Conservation (phyloP, 2,329 filamentous ascomycete genomes). For the Paecilomyces niveus region DNA sequence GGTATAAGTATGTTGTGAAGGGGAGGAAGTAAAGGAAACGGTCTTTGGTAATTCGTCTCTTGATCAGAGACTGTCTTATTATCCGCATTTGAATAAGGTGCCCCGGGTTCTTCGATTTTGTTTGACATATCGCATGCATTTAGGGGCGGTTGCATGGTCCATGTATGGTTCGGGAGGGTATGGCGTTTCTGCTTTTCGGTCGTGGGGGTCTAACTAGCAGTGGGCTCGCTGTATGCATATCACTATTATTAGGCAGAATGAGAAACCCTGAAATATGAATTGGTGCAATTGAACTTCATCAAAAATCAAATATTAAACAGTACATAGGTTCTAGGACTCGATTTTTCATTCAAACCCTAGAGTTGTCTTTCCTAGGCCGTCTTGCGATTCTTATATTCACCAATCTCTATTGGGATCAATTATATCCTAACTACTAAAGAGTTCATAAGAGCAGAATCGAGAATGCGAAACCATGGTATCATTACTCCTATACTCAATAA, state of each 20-base stretch:
- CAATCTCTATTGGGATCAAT: too few species aligned
- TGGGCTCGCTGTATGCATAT: background rate
- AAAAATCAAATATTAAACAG: too few species aligned
- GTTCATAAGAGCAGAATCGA: background rate
- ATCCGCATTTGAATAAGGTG: background rate
- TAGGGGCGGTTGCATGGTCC: background rate
- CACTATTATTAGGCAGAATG: background rate
- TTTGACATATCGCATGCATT: background rate
- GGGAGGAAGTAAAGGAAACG: background rate
- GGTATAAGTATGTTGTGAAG: constrained; percentile 28
- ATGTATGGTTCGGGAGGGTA: background rate
- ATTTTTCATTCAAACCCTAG: too few species aligned
- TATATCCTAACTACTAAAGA: too few species aligned
- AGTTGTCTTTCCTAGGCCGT: too few species aligned
- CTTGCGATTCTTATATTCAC: too few species aligned
- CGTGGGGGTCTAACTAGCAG: background rate
- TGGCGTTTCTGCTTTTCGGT: background rate
- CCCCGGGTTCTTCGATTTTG: background rate
- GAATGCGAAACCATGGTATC: background rate
- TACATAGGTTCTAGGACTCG: too few species aligned
- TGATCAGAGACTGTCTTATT: background rate
- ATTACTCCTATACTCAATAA: background rate
- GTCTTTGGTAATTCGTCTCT: background rate
- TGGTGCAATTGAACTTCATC: background rate
- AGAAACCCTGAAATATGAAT: background rate